A percentile compares a stretch with the other conserved stretches of the same genome.
These are phyloP conservation scores for Psophocarpus tetragonolobus DNA, from an alignment of 306 rosid species.

Conservation along the genomic window DNA sequence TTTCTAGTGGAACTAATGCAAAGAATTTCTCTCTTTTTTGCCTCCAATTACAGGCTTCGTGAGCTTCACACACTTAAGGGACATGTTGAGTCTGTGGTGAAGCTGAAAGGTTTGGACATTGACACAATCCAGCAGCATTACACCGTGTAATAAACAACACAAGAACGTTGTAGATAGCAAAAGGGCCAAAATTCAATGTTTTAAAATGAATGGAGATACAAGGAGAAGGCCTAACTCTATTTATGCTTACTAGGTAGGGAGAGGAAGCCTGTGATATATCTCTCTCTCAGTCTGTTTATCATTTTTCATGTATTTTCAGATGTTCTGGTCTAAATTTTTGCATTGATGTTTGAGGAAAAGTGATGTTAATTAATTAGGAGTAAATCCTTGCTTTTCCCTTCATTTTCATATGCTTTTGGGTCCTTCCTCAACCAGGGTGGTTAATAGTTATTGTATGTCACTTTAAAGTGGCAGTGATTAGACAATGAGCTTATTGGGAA, in stretches of 20 bases:
- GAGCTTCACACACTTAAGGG: conserved; percentile 98
- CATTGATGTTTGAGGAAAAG: conserved; percentile 36
- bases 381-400: conserved; percentile 4
- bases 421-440: conserved; percentile 17
- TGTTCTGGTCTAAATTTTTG: conserved; percentile 42
- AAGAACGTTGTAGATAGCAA: conserved; percentile 29
- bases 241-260: conserved; percentile 43
- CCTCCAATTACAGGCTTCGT: conserved; percentile 65
- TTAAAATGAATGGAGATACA: conserved; percentile 27
- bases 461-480: conserved; percentile 26
- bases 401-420: conserved; percentile 25
- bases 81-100: conserved; percentile 97
- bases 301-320: conserved; percentile 36
- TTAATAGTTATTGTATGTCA: conserved; percentile 33
- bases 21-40: neutral
- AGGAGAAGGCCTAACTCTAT: conserved; percentile 46
- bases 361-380: conserved; percentile 31
- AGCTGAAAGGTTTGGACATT: conserved; percentile 93
- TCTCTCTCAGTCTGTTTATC: conserved; percentile 39
- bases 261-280: conserved; percentile 47
- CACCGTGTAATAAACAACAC: conserved; percentile 62
- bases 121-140: conserved; percentile 96
- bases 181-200: conserved; percentile 32
- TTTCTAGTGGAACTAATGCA: neutral
- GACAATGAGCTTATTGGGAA: conserved; percentile 31